These are phyloP conservation scores for Marasmius oreades DNA, from an alignment of 1,284 basidiomycete genomes.

Conservation along the genomic window DNA sequence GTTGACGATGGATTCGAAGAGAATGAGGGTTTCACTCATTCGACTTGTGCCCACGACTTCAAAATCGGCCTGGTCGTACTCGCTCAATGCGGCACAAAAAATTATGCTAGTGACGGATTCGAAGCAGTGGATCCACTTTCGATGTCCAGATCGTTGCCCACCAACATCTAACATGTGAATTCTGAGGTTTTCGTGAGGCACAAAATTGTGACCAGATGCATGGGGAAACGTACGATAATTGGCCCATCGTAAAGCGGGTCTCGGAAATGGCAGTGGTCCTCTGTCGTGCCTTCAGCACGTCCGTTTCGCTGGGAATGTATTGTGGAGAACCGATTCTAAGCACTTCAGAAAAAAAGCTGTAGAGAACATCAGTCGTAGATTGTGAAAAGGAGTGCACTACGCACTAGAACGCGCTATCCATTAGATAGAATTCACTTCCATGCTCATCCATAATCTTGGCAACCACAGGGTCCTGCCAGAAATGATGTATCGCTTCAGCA, in stretches of 20 bases:
- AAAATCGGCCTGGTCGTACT: constrained; percentile 89
- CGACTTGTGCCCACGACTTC: constrained; percentile 84
- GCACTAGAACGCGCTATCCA: constrained; percentile 93
- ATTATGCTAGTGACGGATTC: constrained; percentile 95
- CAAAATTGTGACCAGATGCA: background rate
- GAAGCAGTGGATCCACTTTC: constrained; percentile 96
- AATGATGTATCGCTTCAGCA: constrained; percentile 73
- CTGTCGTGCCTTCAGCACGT: constrained; percentile 85
- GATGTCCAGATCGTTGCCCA: constrained; percentile 89
- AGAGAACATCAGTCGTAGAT: background rate
- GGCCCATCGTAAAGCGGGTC: constrained; percentile 75
- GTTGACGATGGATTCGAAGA: constrained; percentile 97
- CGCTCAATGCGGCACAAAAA: constrained; percentile 91
- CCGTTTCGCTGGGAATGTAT: constrained; percentile 86
- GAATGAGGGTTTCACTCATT: constrained; percentile 89
- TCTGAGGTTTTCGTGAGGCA: constrained; percentile 36
- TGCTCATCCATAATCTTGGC: constrained; percentile 81
- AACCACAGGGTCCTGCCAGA: constrained; percentile 93
- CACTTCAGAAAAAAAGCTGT: constrained; percentile 87
- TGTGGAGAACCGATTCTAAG: constrained; percentile 75
- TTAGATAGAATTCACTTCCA: constrained; percentile 88
- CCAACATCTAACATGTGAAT: constrained; percentile 96
- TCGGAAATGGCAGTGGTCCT: constrained; percentile 95
- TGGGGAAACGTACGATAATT: constrained; percentile 64
- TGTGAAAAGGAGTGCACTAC: constrained; percentile 22